Evolutionary conservation across 768 basidiomycete genomes (phyloP).

Genomic region (Thelephora aurantiotincta): DNA sequence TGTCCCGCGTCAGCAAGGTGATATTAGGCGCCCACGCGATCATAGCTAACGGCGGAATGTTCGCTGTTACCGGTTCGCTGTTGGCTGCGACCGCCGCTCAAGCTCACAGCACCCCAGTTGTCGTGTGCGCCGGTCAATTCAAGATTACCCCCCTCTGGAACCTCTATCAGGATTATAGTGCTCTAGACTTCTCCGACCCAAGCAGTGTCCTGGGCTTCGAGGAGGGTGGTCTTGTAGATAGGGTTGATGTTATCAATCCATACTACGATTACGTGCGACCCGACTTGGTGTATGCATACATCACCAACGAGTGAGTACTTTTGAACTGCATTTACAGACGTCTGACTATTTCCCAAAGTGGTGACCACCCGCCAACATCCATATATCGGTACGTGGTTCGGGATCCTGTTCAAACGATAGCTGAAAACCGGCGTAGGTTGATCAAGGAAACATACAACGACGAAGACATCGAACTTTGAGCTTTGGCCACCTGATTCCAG

Average conservation of each 20-base stretch:
- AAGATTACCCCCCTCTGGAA: conserved; percentile 91
- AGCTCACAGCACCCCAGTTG: conserved; percentile 82
- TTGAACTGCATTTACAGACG: neutral
- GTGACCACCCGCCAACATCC: conserved; percentile 92
- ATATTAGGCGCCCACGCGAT: conserved; percentile 92
- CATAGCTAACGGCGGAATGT: conserved; percentile 93
- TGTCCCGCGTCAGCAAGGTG: conserved; percentile 96
- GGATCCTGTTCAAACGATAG: neutral
- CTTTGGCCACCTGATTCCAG: neutral
- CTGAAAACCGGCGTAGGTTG: conserved; percentile 29
- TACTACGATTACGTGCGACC: conserved; percentile 93
- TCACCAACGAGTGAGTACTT: conserved; percentile 85
- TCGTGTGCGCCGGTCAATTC: conserved; percentile 91
- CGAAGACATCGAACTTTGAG: conserved; percentile 72
- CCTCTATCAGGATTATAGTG: conserved; percentile 74
- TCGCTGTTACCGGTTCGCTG: conserved; percentile 75
- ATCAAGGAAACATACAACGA: conserved; percentile 95
- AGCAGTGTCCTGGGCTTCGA: conserved; percentile 59
- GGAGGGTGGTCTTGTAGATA: conserved; percentile 67
- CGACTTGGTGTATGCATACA: conserved; percentile 84
- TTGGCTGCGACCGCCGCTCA: conserved; percentile 79
- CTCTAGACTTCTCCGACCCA: conserved; percentile 65
- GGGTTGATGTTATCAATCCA: conserved; percentile 90
- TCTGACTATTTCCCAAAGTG: conserved; percentile 31
- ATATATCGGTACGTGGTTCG: conserved; percentile 55